Conservation (phyloP, 371 early-diverging fungal species). For the Saksenaea oblongispora region DNA sequence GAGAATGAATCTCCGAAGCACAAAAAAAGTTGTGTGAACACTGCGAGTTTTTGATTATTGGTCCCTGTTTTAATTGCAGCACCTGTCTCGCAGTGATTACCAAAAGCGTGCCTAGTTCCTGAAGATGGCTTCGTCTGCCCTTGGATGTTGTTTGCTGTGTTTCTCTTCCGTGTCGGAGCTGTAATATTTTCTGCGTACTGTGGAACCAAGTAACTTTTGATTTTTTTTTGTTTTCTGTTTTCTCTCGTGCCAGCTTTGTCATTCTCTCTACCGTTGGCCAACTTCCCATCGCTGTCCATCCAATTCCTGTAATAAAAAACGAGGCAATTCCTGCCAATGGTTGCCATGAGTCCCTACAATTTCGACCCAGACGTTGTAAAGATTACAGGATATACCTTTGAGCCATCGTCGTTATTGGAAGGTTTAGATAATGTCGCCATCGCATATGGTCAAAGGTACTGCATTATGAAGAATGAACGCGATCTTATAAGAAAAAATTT, state of each 20-base stretch:
- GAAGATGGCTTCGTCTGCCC: not conserved
- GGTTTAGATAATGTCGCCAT: constrained; percentile 39
- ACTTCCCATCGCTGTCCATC: not conserved
- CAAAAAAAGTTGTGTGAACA: not conserved
- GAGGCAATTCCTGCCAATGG: constrained; percentile 2
- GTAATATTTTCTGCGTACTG: constrained; percentile 1
- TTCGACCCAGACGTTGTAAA: constrained; percentile 24
- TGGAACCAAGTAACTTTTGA: not conserved
- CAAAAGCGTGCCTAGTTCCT: not conserved
- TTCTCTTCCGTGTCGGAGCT: not conserved
- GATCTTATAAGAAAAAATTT: not conserved
- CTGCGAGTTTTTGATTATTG: not conserved
- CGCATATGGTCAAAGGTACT: constrained; percentile 45
- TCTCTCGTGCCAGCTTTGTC: constrained; percentile 1
- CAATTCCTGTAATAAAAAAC: not conserved
- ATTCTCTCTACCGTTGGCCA: not conserved
- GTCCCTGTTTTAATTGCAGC: not conserved
- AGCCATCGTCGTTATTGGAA: constrained; percentile 25
- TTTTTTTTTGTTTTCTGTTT: constrained; percentile 6
- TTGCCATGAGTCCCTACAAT: constrained; percentile 18
- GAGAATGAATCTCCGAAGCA: no score
- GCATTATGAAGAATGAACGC: not conserved
- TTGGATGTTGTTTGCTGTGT: constrained; percentile 1
- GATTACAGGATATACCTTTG: constrained; percentile 36
- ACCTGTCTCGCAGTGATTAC: not conserved